phyloP scores from a whole-genome alignment of 352 stramenopile genomes.

The Globisporangium alternatum region DNA sequence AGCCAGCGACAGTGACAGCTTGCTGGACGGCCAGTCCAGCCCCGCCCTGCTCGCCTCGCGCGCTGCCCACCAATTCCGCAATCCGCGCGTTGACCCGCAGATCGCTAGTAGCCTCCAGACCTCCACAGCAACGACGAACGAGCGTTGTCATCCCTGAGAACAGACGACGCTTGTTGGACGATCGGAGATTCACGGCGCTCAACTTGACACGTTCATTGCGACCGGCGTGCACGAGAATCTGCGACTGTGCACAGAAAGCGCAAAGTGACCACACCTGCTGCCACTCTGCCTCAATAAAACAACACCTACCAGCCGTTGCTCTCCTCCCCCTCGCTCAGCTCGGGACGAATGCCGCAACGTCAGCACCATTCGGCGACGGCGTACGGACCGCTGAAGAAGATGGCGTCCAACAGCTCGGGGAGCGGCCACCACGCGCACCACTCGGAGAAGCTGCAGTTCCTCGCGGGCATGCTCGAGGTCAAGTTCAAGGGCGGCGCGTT shows the following conservation, averaged over 20 bases:
- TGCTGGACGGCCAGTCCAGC: no score
- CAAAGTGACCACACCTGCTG: background rate
- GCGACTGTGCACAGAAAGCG: background rate
- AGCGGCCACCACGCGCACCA: background rate
- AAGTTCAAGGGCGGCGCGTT: constrained; percentile 32
- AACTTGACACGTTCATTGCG: background rate
- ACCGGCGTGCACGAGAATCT: background rate
- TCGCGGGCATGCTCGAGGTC: constrained; percentile 24
- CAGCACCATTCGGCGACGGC: background rate
- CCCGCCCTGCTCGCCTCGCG: background rate
- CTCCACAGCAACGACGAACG: background rate
- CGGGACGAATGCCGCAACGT: background rate
- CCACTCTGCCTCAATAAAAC: background rate
- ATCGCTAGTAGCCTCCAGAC: background rate
- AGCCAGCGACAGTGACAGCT: background rate
- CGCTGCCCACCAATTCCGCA: background rate
- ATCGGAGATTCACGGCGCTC: background rate
- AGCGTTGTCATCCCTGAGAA: background rate
- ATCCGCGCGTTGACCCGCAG: background rate
- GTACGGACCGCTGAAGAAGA: constrained; percentile 15
- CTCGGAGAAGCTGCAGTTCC: constrained; percentile 20
- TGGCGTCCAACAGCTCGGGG: constrained; percentile 10
- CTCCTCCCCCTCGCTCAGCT: background rate
- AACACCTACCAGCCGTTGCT: background rate
- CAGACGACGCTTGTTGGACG: background rate